These are phyloP conservation scores for Calocybe gambosa DNA, from an alignment of 1,284 basidiomycete genomes.

Conservation along the genomic window DNA sequence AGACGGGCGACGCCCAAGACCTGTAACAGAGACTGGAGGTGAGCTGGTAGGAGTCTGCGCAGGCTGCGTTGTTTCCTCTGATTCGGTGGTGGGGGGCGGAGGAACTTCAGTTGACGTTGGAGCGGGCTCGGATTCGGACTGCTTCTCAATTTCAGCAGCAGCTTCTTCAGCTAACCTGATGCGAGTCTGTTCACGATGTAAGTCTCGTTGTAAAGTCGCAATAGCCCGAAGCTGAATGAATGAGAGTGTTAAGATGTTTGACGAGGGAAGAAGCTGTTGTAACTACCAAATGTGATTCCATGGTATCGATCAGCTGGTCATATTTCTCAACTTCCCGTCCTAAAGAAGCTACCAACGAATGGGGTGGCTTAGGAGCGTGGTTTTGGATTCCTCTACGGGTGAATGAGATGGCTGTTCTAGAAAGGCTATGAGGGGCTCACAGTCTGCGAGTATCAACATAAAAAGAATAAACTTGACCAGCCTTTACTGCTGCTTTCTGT, in stretches of 20 bases:
- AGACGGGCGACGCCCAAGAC: conserved; percentile 52
- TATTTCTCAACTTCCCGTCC: conserved; percentile 70
- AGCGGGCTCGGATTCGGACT: conserved; percentile 24
- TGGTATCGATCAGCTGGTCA: conserved; percentile 68
- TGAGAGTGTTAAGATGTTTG: neutral
- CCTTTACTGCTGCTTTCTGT: conserved; percentile 62
- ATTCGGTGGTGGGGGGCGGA: conserved; percentile 21
- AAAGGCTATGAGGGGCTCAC: conserved; percentile 34
- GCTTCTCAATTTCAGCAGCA: conserved; percentile 19
- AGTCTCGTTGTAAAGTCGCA: conserved; percentile 60
- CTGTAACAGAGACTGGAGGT: conserved; percentile 20
- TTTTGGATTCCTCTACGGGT: conserved; percentile 46
- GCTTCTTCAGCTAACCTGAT: conserved; percentile 42
- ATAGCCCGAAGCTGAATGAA: conserved; percentile 61
- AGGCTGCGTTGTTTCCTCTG: conserved; percentile 14
- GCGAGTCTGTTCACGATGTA: conserved; percentile 53
- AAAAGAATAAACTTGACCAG: conserved; percentile 63
- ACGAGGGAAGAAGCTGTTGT: neutral
- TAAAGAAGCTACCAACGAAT: conserved; percentile 52
- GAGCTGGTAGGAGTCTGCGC: conserved; percentile 28
- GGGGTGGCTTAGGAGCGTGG: conserved; percentile 58
- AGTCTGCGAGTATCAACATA: conserved; percentile 57
- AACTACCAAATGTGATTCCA: conserved; percentile 64
- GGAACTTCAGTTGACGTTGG: conserved; percentile 22
- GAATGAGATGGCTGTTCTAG: neutral